Evolutionary conservation across 768 basidiomycete genomes (phyloP), one percentile per base, ranked within the genome.

Genomic region (Holtermannia corniformis): DNA sequence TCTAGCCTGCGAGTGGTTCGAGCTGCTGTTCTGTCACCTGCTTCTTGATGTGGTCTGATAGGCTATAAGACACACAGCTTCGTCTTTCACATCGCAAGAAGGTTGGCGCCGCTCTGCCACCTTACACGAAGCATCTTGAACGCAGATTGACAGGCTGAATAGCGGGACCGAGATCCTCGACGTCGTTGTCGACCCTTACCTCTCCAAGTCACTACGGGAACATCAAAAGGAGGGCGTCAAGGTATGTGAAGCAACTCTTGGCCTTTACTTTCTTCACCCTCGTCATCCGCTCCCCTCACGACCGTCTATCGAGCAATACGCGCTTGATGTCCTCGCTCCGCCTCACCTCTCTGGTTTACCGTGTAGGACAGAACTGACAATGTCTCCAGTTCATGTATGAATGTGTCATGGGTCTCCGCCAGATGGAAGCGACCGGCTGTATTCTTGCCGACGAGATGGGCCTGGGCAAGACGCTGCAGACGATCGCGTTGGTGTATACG

Each of bases 361-460:
- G 21, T 37, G 14, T n/a, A 20, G 41, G 27, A 50, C 26, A 41
- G 24, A 13, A 48, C 4, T 23, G 7, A 7, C 11, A 23, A 49
- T 56, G 52, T 57, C 43, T 7, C 3, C 80, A 81, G 67, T 99
- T 99, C 72, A 75, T 99, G 76, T 99, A 99, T 65, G 88, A 92
- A 65, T 88, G 85, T 63, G 86, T 92, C 16, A 96, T 96, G 90
- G 92, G 91, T 10, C 75, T 95, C 64, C 79, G 87, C 50, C 86
- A 83, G 68, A 87, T 89, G 56, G 89, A 92, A 45, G 74, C 89
- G 1, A 82, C 87, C 65, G 93, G 93, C 1, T 92, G 89, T 62
- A 95, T 99, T 59, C 79, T 99, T 27, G 95, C 93, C 1, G 95
- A 99, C 72, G 95, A 97, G 64, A 84, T 92, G 92, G 93, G 93